Conservation (phyloP, 192 early-diverging fungal species). For the Coemansia sp. region DNA sequence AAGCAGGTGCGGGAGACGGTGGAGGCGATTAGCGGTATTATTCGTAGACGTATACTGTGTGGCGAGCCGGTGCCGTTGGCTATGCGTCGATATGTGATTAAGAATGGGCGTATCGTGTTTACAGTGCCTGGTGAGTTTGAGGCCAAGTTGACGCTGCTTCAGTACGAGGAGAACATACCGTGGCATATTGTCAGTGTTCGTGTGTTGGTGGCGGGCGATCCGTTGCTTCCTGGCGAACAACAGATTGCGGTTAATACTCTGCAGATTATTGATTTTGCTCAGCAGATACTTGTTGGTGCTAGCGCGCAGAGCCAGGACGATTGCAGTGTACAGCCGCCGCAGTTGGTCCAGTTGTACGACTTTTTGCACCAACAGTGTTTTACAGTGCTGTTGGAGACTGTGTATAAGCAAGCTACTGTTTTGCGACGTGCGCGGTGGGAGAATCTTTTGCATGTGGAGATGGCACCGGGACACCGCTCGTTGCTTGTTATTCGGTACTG, state of each 20-base stretch:
- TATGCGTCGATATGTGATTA: conserved; percentile 63
- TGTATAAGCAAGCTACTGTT: conserved; percentile 60
- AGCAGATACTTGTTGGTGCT: conserved; percentile 32
- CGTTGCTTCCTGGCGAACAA: conserved; percentile 19
- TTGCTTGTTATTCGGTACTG: conserved; percentile 41
- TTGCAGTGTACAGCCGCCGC: conserved; percentile 44
- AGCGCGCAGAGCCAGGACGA: not conserved
- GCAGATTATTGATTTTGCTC: conserved; percentile 31
- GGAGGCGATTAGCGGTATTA: conserved; percentile 64
- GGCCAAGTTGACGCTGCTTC: conserved; percentile 68
- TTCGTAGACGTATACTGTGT: conserved; percentile 69
- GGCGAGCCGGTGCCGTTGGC: conserved; percentile 69
- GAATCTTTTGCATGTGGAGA: conserved; percentile 41
- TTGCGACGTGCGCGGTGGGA: conserved; percentile 50
- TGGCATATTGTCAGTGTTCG: conserved; percentile 75
- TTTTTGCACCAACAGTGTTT: conserved; percentile 69
- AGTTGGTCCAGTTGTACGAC: conserved; percentile 72
- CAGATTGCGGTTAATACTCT: conserved; percentile 34
- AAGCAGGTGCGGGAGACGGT: conserved; percentile 64
- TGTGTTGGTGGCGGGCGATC: conserved; percentile 60
- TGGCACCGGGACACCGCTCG: conserved; percentile 22
- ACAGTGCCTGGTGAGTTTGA: conserved; percentile 59
- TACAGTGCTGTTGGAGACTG: conserved; percentile 66
- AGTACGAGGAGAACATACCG: conserved; percentile 54
- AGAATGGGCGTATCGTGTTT: conserved; percentile 73